Evolutionary conservation across 2,329 filamentous ascomycete species (phyloP), one percentile per base, ranked within the genome.

Genomic region (Talaromyces sp.): DNA sequence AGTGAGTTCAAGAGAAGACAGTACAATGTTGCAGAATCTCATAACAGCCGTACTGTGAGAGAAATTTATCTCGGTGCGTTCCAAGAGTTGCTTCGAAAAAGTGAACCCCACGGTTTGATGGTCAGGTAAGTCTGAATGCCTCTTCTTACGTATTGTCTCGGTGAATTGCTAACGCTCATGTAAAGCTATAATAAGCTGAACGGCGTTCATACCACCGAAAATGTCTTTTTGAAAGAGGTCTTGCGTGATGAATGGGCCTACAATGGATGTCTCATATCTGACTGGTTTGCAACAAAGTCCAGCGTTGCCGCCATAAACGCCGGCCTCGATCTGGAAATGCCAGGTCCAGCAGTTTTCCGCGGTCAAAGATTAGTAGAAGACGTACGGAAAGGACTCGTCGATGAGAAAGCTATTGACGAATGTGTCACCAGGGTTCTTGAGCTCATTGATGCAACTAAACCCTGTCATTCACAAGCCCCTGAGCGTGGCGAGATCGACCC

Each of bases 11-110:
- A 59, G 36, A 38, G 56, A 38, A 40, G 56, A 54, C 25, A 68
- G 65, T 67, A 67, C 38, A 67, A 64, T 31, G 65, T 69, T 10
- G 65, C 67, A 13, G 61, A 67, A 29, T 61, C 62, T 5, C 76
- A 81, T 63, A 76, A 81, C 68, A 73, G 80, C 4, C 70, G 80
- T 72, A 76, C 76, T 1, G 76, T 81, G 11, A 79, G 87, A 19
- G 87, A 89, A 71, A 85, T 89, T 11, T 89, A 89, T 68, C 79
- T 89, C 2, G 80, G 85, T 72, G 86, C 87, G 0, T 89, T 89
- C 67, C 84, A 88, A 72, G 81, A 89, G 66, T 85, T 85, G 0
- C 78, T 88, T 64, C 78, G 83, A 19, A 82, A 86, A 27, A 82
- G 82, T 8, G 82, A 84, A 25, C 82, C 84, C 3, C 82, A 81